Evolutionary conservation across 2,329 filamentous ascomycete species (phyloP), one percentile per base, ranked within the genome.

Genomic region (Pleoardoris graminearum): DNA sequence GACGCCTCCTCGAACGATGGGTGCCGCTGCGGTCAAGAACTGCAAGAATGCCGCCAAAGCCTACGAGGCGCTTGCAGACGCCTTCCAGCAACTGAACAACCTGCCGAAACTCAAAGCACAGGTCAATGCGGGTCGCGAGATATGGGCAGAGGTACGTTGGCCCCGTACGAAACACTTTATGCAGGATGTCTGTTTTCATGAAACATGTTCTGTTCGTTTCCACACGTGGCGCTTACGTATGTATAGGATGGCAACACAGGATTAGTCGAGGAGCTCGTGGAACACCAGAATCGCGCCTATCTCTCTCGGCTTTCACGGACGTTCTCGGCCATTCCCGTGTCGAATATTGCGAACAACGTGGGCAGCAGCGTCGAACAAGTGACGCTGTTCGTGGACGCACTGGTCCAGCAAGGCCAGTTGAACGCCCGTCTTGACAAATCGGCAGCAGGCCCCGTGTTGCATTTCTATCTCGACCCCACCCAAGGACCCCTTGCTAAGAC

Each of bases 271-370:
- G 85, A 90, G 68, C 86, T 93, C 10, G 71, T 88, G 33, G 77
- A 82, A 17, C 85, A 88, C 8, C 90, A 92, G 67, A 85, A 89
- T 61, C 85, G 86, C 62, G 91, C 88, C 77, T 86, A 89, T 54
- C 84, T 97, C 51, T 78, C 87, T 29, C 85, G 85, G 53, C 79
- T 97, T 22, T 85, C 86, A 38, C 82, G 83, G 47, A 85, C 90
- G 3, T 97, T 93, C 67, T 80, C 82, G 27, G 83, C 85, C 5
- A 76, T 87, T 29, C 80, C 82, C 3, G 74, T 87, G 8, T 71
- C 77, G 4, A 79, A 80, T 43, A 79, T 85, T 23, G 76, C 81
- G 0, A 72, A 72, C 23, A 77, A 79, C 16, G 70, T 86, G 21
- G 77, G 78, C 7, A 73, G 77, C 14, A 73, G 78, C n/a, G 65